A percentile compares a stretch with the other conserved stretches of the same genome.
Conservation (phyloP, 1,284 basidiomycete species). For the Tausonia pullulans region DNA sequence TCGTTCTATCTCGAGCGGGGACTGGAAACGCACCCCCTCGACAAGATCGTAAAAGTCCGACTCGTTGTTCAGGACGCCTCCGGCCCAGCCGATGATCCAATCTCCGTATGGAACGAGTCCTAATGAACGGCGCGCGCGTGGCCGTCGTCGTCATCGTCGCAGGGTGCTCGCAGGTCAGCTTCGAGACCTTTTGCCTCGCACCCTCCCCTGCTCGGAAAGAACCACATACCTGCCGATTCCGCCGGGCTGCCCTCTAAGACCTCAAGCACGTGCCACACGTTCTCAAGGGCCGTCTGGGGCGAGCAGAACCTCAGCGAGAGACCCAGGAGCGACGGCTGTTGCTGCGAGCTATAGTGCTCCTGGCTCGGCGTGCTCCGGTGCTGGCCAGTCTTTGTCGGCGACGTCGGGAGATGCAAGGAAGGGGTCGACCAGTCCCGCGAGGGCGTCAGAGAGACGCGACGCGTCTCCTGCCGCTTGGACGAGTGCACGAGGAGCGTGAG, state of each 20-base stretch:
- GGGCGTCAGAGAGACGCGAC: conserved; percentile 59
- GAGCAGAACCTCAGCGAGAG: conserved; percentile 84
- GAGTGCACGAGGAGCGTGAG: conserved; percentile 15
- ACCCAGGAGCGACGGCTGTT: conserved; percentile 57
- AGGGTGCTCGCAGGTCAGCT: background rate
- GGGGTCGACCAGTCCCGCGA: conserved; percentile 60
- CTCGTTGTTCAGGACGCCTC: conserved; percentile 81
- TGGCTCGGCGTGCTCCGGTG: no score
- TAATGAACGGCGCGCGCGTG: conserved; percentile 15
- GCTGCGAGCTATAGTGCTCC: conserved; percentile 4
- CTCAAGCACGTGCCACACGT: conserved; percentile 96
- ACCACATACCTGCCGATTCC: conserved; percentile 51
- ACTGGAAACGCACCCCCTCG: conserved; percentile 54
- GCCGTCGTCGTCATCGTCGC: background rate
- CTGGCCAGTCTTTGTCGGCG: no score
- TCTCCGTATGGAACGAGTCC: conserved; percentile 79
- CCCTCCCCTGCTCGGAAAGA: background rate
- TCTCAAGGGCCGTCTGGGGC: conserved; percentile 75
- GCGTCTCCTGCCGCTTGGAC: conserved; percentile 13
- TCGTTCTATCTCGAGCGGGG: background rate
- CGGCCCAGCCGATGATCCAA: conserved; percentile 89
- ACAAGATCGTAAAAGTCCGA: conserved; percentile 95
- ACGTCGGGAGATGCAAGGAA: background rate
- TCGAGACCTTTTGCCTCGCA: background rate
- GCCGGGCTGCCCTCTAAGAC: conserved; percentile 92